These are phyloP conservation scores for Prunus fruticosa DNA, from an alignment of 306 rosid species.

Conservation along the genomic window DNA sequence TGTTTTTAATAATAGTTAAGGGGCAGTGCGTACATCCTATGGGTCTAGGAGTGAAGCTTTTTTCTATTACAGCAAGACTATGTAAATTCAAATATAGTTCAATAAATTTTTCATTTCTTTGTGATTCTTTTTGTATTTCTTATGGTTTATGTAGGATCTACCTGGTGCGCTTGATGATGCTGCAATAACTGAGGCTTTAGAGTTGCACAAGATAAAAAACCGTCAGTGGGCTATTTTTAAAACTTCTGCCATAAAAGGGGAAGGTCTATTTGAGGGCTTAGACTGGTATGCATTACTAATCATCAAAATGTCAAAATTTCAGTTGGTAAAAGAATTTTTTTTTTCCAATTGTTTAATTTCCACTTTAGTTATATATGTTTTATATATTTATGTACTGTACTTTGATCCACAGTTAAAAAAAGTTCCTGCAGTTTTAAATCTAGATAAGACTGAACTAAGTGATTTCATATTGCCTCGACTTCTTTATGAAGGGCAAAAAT, in stretches of 20 bases:
- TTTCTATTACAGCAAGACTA: not conserved
- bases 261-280: conserved; percentile 96
- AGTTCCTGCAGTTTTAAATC: not conserved
- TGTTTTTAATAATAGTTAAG: not conserved
- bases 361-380: not conserved
- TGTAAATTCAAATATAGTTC: not conserved
- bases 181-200: conserved; percentile 87
- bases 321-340: not conserved
- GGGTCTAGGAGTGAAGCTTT: not conserved
- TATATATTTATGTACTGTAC: not conserved
- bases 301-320: not conserved
- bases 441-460: not conserved
- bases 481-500: not conserved
- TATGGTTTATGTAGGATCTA: conserved; percentile 68
- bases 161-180: conserved; percentile 98
- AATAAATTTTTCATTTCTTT: conserved; percentile 2
- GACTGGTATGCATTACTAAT: conserved; percentile 67
- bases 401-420: not conserved
- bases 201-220: conserved; percentile 91
- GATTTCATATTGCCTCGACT: not conserved
- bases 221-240: conserved; percentile 98
- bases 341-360: not conserved
- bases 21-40: not conserved
- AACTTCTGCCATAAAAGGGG: conserved; percentile 95
- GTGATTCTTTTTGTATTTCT: conserved; percentile 3